phyloP scores from a whole-genome alignment of 176 grass and related monocot species.

The Oryza coarctata region DNA sequence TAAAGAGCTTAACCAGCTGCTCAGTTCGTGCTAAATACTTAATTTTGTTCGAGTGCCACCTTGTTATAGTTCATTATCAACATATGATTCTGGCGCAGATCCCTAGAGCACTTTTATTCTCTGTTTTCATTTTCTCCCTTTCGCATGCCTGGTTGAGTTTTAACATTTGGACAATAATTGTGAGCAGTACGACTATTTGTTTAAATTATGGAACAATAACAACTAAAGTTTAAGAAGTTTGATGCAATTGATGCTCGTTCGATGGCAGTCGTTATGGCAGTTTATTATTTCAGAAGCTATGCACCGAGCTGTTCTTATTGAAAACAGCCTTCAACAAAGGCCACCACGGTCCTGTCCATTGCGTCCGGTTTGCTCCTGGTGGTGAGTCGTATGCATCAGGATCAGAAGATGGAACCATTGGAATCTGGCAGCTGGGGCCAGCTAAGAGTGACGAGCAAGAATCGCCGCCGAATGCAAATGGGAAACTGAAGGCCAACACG shows the following conservation, averaged over 20 bases:
- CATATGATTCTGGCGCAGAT: too few relatives aligned
- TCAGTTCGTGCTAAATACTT: too few relatives aligned
- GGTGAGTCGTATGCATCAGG: conserved; percentile 86
- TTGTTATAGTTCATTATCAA: too few relatives aligned
- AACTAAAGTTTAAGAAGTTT: neutral
- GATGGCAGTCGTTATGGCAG: neutral
- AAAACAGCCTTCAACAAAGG: conserved; percentile 81
- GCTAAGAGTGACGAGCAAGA: conserved; percentile 48
- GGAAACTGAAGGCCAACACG: conserved; percentile 38
- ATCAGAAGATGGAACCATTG: conserved; percentile 82
- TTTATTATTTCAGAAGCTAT: neutral
- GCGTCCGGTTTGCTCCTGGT: conserved; percentile 60
- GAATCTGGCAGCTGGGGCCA: conserved; percentile 69
- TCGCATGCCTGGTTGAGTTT: neutral
- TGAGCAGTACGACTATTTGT: neutral
- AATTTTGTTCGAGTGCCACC: neutral
- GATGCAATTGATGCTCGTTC: neutral
- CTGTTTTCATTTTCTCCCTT: neutral
- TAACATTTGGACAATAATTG: neutral
- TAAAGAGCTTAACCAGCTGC: too few relatives aligned
- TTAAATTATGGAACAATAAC: neutral
- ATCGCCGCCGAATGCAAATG: conserved; percentile 17
- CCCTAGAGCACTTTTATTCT: too few relatives aligned
- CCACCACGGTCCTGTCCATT: conserved; percentile 82
- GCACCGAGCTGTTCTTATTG: neutral